Percentiles rank a stretch among this genome's conserved stretches.
Evolutionary conservation across 805 yeast genomes (phyloP).

Genomic region (Pichia scutulata): DNA sequence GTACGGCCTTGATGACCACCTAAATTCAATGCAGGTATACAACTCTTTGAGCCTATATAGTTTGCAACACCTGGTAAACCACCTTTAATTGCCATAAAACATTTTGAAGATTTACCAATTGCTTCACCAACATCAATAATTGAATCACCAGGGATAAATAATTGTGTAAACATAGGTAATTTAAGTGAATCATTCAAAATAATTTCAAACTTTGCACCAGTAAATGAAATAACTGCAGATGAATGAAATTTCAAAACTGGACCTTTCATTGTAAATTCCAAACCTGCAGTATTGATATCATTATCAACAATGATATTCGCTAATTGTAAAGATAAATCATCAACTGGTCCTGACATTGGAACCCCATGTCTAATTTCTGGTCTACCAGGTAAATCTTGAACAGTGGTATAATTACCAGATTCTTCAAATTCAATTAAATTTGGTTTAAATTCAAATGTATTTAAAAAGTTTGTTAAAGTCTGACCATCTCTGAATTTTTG

Average conservation of each 20-base stretch:
- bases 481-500: conserved; percentile 12
- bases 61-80: conserved; percentile 26
- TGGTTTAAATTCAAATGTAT: conserved; percentile 17
- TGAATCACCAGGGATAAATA: conserved; percentile 18
- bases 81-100: conserved; percentile 25
- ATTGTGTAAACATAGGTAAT: conserved; percentile 20
- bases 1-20: conserved; percentile 29
- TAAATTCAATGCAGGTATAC: conserved; percentile 22
- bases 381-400: conserved; percentile 39
- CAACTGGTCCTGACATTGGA: conserved; percentile 24
- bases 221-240: conserved; percentile 17
- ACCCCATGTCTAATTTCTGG: conserved; percentile 21
- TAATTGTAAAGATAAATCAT: conserved; percentile 19
- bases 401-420: conserved; percentile 46
- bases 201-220: conserved; percentile 22
- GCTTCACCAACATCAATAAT: conserved; percentile 21
- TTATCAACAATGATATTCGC: conserved; percentile 25
- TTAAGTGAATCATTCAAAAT: conserved; percentile 8
- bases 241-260: conserved; percentile 22
- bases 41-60: conserved; percentile 25
- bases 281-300: conserved; percentile 14
- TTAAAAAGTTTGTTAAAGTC: conserved; percentile 20
- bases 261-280: conserved; percentile 24
- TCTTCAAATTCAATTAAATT: conserved; percentile 22
- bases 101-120: conserved; percentile 13